Base-by-base conservation (phyloP, 2,329 filamentous ascomycete genomes). In the Amphichorda felina region DNA sequence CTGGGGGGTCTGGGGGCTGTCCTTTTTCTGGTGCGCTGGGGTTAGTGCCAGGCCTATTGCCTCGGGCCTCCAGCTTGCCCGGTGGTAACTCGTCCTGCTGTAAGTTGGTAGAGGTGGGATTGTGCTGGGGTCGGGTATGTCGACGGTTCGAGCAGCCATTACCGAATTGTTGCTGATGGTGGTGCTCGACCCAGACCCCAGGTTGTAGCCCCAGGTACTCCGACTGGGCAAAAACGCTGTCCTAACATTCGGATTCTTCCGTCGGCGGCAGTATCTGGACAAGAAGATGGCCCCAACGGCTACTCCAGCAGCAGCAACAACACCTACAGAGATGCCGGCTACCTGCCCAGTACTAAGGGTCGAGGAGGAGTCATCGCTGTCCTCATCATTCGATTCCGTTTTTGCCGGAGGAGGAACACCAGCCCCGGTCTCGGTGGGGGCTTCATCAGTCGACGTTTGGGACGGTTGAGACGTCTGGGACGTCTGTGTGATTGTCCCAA, bases 261-360 rank as follows among this genome's bases (percentile, higher is more conserved):
- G 58, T 34, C 55, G 57, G n/a, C 68, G 62, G 38, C 49, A 50
- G 30, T 45, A 46, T 31, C 65, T 57, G 4, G 61, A 58, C 11
- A 70, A 37, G 7, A 71, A 44, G 17, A 75, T 61, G 10, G 70
- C 48, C 4, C 58, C 60, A 19, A 73, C 45, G 5, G 63, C 67
- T 14, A 79, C 44, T 4, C 63, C 51, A 4, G 66, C 55, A 2
- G 64, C 65, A 4, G 66, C 68, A 4, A 64, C 61, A 9, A 65
- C 59, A 5, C 72, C 77, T 4, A 75, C 58, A 2, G 66, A 59
- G 39, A 82, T 75, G 6, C 75, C 77, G 14, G 64, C 66, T 32
- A 79, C 63, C 41, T 76, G 69, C 4, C 54, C 55, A 6, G 56
- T 58, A 21, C 42, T 56, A 11, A 61, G 50, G 21, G 36, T 38